Base-by-base conservation (phyloP, 305 asterid genomes). In the Solanum hybrid region DNA sequence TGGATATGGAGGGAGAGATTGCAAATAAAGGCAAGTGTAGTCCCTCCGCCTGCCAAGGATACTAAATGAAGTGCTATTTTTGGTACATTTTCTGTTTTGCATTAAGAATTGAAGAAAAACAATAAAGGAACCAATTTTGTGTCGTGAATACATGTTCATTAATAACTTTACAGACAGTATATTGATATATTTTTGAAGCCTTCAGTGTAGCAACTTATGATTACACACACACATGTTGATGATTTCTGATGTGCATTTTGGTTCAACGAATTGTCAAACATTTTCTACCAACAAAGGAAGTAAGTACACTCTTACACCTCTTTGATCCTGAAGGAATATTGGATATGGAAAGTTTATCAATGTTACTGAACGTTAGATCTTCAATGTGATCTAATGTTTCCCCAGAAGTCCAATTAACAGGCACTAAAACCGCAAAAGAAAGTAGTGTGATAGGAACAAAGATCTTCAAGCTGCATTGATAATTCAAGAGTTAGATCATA, bases 401-500 rank as follows among this genome's bases (percentile, higher is more conserved):
- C 86, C 99, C 99, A 13, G 97, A 98, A 13, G 98, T 97, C 94
- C 94, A 97, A 90, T 97, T 97, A 89, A 97, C 97, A 86, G 99
- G 99, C 87, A 94, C 95, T 92, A 97, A 92, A 26, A 97, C 94
- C 51, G 93, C 93, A 91, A 96, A 96, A 90, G 98, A 95, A 88
- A 97, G 99, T 9, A 93, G 0, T 22, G 98, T 88, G 89, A 97
- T 95, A 11, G 99, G 99, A 91, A 95, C 95, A 93, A 96, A 97
- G 86, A 97, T 95, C 91, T 97, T 97, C 93, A 97, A 91, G 87
- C 99, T 97, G 98, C 94, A 91, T 9, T 42, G n/a, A 88, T 6
- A 87, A 26, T 87, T 76, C 45, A 51, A 15, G 84, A 27, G 45
- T 87, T 19, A 45, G 89, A 29, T 29, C 29, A 29, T 29, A 29